Evolutionary conservation across 345 rosid genomes (phyloP), one percentile per base, ranked within the genome.

Genomic region (Euclidium syriacum): DNA sequence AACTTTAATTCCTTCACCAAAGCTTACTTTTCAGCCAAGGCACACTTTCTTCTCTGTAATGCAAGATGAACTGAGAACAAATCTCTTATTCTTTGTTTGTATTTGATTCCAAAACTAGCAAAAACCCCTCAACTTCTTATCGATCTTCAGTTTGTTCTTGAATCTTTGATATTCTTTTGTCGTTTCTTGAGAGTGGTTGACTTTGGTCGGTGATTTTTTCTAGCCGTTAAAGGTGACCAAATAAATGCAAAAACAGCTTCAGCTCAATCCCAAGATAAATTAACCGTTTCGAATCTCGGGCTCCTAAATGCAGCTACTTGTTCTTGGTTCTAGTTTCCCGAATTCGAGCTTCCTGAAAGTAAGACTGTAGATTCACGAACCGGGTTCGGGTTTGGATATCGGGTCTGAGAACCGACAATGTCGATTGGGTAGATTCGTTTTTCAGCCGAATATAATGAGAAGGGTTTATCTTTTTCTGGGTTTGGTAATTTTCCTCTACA

Each of bases 401-500:
- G 10, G 34, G 10, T 77, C 76, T 70, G 12, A 22, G 24, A 46
- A 40, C 76, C 80, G 66, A 78, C 58, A 80, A 86, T 91, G 98
- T 77, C 85, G 71, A 67, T 75, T 73, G 83, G 92, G 77, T 76
- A 73, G 87, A 81, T 79, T 76, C 77, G 42, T 38, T 73, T 72
- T 17, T 19, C 29, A 35, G 54, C 22, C 65, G 83, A 84, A 85
- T 83, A 87, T 84, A n/a, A 68, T 68, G 96, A 82, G 78, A 80
- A 82, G 73, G 49, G 49, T 74, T 57, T 17, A 43, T 78, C 67
- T 84, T 86, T 73, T 79, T 43, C 57, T 78, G 20, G 65, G 81
- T 68, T 68, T 81, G 67, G 51, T 85, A 11, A 30, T 14, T 64
- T 34, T 67, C 42, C 61, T 72, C 67, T 73, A 50, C 57, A 67